These are phyloP conservation scores for Capronia americana DNA, from an alignment of 2,329 filamentous ascomycete genomes.

Conservation along the genomic window DNA sequence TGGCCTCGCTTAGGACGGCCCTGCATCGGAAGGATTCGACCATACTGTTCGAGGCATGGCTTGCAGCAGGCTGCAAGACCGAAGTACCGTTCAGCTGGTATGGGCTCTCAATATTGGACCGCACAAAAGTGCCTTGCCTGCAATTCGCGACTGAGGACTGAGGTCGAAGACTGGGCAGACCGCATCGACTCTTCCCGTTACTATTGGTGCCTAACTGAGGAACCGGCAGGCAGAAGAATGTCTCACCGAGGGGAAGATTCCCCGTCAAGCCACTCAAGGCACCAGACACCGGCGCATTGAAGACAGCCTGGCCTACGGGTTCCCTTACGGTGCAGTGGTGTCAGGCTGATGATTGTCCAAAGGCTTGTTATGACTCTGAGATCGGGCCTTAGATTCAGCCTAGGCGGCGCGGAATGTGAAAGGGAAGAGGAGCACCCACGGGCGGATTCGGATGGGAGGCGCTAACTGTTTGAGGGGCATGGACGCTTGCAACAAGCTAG, in stretches of 20 bases:
- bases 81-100: slow-evolving; percentile 4
- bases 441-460: slow-evolving; percentile 5
- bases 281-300: neutral
- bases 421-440: slow-evolving; percentile 7
- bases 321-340: neutral
- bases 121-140: slow-evolving; percentile 14
- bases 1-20: slow-evolving; percentile 10
- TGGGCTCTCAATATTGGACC: slow-evolving; percentile 4
- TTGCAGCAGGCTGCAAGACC: slow-evolving; percentile 5
- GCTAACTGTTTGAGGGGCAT: slow-evolving; percentile 4
- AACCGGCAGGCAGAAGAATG: slow-evolving; percentile 11
- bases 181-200: neutral
- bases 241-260: neutral
- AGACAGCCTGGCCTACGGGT: neutral
- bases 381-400: slow-evolving; percentile 1
- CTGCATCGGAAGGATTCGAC: slow-evolving; percentile 9
- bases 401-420: slow-evolving; percentile 5
- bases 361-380: slow-evolving; percentile 5
- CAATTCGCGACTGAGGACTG: neutral
- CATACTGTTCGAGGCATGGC: neutral
- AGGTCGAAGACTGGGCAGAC: neutral
- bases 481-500: slow-evolving; percentile 1
- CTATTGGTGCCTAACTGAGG: slow-evolving; percentile 8
- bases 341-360: neutral
- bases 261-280: neutral